Conservation (phyloP, 805 yeast genomes). For the Lipomyces spencermartinsiae region DNA sequence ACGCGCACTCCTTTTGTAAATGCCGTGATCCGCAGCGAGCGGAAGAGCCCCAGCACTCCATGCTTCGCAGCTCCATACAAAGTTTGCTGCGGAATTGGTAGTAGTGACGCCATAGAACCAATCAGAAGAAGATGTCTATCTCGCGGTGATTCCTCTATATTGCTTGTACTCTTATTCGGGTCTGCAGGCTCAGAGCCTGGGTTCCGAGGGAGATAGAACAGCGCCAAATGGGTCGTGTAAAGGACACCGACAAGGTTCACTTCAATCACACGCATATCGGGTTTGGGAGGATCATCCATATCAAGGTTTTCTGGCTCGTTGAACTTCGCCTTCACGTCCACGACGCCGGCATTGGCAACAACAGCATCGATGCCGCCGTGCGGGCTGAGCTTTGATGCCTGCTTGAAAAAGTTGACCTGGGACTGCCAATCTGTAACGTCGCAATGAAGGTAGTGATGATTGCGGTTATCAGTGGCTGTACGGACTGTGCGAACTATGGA, state of each 20-base stretch:
- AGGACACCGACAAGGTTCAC: constrained; percentile 20
- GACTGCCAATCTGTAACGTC: constrained; percentile 23
- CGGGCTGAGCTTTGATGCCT: constrained; percentile 15
- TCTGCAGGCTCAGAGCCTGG: constrained; percentile 4
- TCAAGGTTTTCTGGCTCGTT: constrained; percentile 9
- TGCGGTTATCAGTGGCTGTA: not conserved
- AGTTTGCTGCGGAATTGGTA: not conserved
- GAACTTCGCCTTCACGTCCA: constrained; percentile 14
- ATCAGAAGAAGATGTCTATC: not conserved
- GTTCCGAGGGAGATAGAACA: constrained; percentile 22
- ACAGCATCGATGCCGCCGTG: constrained; percentile 19
- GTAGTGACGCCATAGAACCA: constrained; percentile 6
- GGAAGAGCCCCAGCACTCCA: constrained; percentile 49
- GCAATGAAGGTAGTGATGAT: not conserved
- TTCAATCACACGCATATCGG: constrained; percentile 17
- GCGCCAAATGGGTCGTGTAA: constrained; percentile 17
- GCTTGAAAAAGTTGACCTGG: constrained; percentile 22
- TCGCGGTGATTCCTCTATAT: not conserved
- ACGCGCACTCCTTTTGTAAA: constrained; percentile 45
- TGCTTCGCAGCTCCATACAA: constrained; percentile 53
- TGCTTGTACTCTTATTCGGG: not conserved
- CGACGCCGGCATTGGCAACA: constrained; percentile 27
- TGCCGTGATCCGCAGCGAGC: constrained; percentile 55
- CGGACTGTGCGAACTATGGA: not conserved
- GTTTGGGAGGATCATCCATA: constrained; percentile 16